Base-by-base conservation (phyloP, 2,329 filamentous ascomycete genomes). In the Fusarium phyllophilum region DNA sequence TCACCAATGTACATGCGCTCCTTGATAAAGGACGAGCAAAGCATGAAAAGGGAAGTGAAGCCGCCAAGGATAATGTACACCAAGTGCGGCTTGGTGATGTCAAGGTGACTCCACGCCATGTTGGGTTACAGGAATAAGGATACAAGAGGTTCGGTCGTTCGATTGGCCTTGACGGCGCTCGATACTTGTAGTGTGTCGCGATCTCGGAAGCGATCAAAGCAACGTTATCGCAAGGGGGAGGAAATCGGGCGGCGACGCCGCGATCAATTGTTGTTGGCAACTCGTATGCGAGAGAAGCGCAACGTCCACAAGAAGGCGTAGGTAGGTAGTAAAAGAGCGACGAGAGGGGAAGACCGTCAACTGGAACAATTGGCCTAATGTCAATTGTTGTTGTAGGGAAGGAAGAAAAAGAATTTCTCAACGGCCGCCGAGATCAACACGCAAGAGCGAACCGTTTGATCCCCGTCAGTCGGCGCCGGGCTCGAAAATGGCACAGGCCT, bases 1-100 rank as follows among this genome's bases (percentile, higher is more conserved):
- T 99, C 96, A 81, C 96, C 96, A 82, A 99, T 99, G 86, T 99
- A 99, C 80, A 98, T 89, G 82, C 94, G 93, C 87, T 99, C 96
- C 87, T 99, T 99, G 85, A 99, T 97, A 80, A 98, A 91, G 62
- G 97, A 94, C 68, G 96, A 99, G 83, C 95, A 97, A 68, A 99
- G 88, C 96, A 99, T 99, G 86, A 99, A 99, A 78, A 99, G 87
- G 69, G 93, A 95, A 77, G 96, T 99, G 86, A 99, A 99, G 82
- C 96, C 96, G 79, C 96, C 96, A 64, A 99, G 87, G 84, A 99
- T 98, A 84, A 98, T 94, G 84, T 99, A 99, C 75, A 97, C 96
- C 94, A 98, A 84, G 87, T 99, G 96, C 79, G 96, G 94, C 87
- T 92, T 93, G 84, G 97, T 98, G 85, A 98, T 92, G 70, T 91